These are phyloP conservation scores for Diaporthe aspalathi DNA, from an alignment of 2,329 filamentous ascomycete species.

Conservation along the genomic window DNA sequence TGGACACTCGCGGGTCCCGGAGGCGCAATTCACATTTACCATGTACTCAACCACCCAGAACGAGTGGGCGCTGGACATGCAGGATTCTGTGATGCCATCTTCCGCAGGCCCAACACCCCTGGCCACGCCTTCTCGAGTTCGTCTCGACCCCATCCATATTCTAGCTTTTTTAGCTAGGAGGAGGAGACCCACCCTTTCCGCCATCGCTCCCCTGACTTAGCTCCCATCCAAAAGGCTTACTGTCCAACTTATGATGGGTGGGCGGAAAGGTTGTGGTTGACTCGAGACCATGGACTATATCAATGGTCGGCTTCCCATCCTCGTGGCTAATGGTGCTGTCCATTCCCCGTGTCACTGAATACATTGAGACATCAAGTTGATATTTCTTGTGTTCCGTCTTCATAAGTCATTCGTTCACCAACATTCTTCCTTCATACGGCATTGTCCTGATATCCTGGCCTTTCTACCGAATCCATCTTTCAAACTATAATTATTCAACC, in stretches of 20 bases:
- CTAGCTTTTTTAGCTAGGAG: slow-evolving; percentile 12
- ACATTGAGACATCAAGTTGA: slow-evolving; percentile 17
- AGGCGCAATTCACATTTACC: neutral
- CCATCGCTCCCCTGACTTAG: slow-evolving; percentile 24
- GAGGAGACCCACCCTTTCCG: slow-evolving; percentile 21
- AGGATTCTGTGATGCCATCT: neutral
- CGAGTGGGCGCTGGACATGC: neutral
- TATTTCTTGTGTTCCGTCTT: neutral
- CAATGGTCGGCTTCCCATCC: slow-evolving; percentile 17
- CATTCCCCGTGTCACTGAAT: neutral
- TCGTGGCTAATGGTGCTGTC: neutral
- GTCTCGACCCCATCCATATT: slow-evolving; percentile 14
- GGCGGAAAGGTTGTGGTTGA: neutral
- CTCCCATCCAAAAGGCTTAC: neutral
- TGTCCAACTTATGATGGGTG: neutral
- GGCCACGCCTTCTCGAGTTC: slow-evolving; percentile 7
- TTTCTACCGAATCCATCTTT: neutral
- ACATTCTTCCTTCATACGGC: neutral
- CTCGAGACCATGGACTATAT: slow-evolving; percentile 23
- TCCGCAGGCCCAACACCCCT: neutral
- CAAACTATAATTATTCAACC: neutral
- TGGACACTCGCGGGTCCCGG: slow-evolving; percentile 11
- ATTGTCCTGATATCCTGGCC: neutral
- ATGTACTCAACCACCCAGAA: neutral
- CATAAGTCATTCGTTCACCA: neutral